Evolutionary conservation across 2,329 filamentous ascomycete genomes (phyloP), one percentile per base, ranked within the genome.

Genomic region (Aspergillus terreus): DNA sequence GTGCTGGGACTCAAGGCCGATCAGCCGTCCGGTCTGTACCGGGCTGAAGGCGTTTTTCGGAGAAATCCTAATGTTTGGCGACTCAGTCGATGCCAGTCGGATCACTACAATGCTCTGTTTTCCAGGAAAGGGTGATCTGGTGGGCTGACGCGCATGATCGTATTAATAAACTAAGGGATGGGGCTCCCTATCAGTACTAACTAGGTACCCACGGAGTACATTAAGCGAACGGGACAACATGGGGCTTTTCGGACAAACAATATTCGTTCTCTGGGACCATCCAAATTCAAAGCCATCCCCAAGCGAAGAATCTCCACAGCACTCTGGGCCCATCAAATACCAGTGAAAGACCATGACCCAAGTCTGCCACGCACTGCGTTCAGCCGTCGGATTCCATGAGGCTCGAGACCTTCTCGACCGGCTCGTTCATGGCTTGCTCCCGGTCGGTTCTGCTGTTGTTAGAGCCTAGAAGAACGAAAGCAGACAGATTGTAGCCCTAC

Each of bases 391-490:
- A n/a, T 17, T 38, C 6, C 40, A 42, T 17, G 17, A 42, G 40
- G 11, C 11, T 21, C 4, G 5, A 6, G 11, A 42, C 17, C 17
- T 15, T 42, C 40, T 42, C 40, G 15, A 42, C 40, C 11, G 40
- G 40, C 62, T 42, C 40, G 19, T 83, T 78, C 42, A 88, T 86
- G 17, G 81, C 82, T 73, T 94, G 89, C 64, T 79, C 81, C 80
- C 92, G 94, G 66, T 94, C 89, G 60, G 86, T 92, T 64, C 89
- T 85, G 53, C 44, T 17, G 23, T 15, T 49, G 7, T 30, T 42
- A 38, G 40, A 42, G 12, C 12, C 6, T 7, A 15, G 21, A 5
- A n/a, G 23, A 30, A 11, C 6, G 32, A 35, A n/a, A 33, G 30
- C 23, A 47, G 44, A 27, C 7, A 23, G 12, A 23, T 38, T 7